Evolutionary conservation across 306 rosid species (phyloP), one percentile per base, ranked within the genome.

Genomic region (Mimosa bimucronata): DNA sequence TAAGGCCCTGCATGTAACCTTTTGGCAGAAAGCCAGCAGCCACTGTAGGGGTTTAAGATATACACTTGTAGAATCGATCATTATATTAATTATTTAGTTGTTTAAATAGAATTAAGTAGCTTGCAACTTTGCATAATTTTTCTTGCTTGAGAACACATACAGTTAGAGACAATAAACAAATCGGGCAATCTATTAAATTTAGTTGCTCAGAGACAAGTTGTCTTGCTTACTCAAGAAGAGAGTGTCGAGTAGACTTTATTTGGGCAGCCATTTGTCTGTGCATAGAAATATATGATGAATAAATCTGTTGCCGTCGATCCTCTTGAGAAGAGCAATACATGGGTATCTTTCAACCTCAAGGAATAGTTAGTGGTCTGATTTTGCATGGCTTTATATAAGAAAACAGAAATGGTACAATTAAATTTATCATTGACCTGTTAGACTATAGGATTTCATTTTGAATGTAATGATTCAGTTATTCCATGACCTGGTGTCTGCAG

Each of bases 11-110:
- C 52, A 29, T 13, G 10, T 34, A 44, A 44, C 26, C 40, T 77
- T 80, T 64, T 62, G 55, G 48, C 55, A 21, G 75, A 79, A 62
- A 52, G 61, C 23, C n/a, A 16, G 11, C 25, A 83, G 42, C 42
- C 19, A 62, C 12, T n/a, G 29, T 57, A 60, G 41, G 71, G 26
- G 31, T 44, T 30, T 79, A 61, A 61, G 70, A 11, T 34, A 23
- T 42, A 21, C 64, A 69, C 42, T 44, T 42, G 10, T 74, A 61
- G 38, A 38, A 58, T 62, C 21, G 64, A 64, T 42, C 29, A 68
- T 34, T 34, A 34, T 34, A 6, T 15, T 34, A 69, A 55, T 41
- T 34, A 31, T 38, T 9, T 41, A 8, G 25, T 11, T 53, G 69
- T 46, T 57, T 13, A 19, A 29, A 40, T 40, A 58, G 61, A 29